Evolutionary conservation across 2,329 filamentous ascomycete genomes (phyloP), one percentile per base, ranked within the genome.

Genomic region (Claviceps sp.): DNA sequence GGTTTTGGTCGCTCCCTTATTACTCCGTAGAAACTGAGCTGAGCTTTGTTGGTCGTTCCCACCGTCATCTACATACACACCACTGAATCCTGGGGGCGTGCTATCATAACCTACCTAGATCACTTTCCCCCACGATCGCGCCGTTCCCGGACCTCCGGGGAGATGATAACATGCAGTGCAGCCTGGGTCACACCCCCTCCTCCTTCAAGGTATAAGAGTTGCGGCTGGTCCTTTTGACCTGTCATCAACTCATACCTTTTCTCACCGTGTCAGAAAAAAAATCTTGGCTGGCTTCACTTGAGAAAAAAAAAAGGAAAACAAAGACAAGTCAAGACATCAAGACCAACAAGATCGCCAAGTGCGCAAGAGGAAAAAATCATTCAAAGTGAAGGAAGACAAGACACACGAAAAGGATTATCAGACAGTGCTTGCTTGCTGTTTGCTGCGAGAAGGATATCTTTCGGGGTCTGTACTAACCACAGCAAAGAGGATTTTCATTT

Each of bases 91-190:
- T 34, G 30, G 30, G 43, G 43, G 43, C 43, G 43, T 45, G 43
- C 43, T 43, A 43, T 43, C 41, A 42, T 19, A 17, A 17, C 16
- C 39, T n/a, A 17, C 39, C 40, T 8, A 22, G 7, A 43, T 43
- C 40, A 24, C 26, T 14, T 13, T 34, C 7, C 16, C 26, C 43
- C 51, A 50, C 38, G 52, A 53, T 50, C 45, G 49, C 40, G 41
- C 52, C 52, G 52, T 51, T 49, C 40, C 49, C 52, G 52, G 52
- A 54, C 52, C 52, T 34, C 49, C 49, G 43, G 14, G 30, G 30
- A 34, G 4, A n/a, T 24, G 43, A 45, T 45, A 44, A 26, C 26
- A 24, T 24, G 8, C 5, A 34, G 10, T 34, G 30, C 14, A 24
- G 34, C 1, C 19, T 14, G 4, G 17, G 26, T 17, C 14, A 38